Evolutionary conservation across 257 asterid species (phyloP).

Genomic region (Ballota nigra): DNA sequence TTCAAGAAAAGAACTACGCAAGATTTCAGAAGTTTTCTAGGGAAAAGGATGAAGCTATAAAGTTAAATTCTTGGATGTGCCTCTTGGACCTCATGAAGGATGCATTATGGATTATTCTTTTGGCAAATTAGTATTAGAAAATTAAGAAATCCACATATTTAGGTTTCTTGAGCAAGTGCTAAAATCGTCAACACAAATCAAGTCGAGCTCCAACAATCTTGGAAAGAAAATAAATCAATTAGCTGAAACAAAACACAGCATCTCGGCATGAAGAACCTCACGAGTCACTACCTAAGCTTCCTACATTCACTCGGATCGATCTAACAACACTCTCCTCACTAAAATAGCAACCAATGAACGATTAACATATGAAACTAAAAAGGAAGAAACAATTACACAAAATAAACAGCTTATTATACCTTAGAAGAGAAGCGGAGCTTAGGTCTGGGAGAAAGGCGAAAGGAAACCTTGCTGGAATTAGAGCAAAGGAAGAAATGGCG

Average conservation of each 20-base stretch:
- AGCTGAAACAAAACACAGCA: background rate
- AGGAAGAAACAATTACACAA: background rate
- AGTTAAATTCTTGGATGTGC: background rate
- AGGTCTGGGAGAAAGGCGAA: slow-evolving; percentile 55
- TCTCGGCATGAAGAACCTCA: slow-evolving; percentile 5
- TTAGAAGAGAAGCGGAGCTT: slow-evolving; percentile 57
- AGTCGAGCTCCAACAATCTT: slow-evolving; percentile 28
- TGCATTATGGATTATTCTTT: background rate
- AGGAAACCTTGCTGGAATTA: slow-evolving; percentile 41
- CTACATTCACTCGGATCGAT: slow-evolving; percentile 18
- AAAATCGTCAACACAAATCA: slow-evolving; percentile 6
- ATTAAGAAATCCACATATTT: background rate
- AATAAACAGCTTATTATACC: slow-evolving; percentile 32
- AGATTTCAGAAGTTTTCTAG: background rate
- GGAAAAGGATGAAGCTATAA: background rate
- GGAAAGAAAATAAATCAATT: slow-evolving; percentile 20
- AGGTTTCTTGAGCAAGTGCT: background rate
- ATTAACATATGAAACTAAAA: slow-evolving; percentile 1
- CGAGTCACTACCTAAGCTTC: background rate
- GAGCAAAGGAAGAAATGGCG: slow-evolving; percentile 36
- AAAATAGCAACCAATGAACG: background rate
- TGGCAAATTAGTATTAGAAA: background rate
- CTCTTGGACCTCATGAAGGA: background rate
- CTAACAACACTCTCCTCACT: slow-evolving; percentile 15
- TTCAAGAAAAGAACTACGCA: background rate